Evolutionary conservation across 805 yeast species (phyloP).

Genomic region (Barnettozyma sucrosica): DNA sequence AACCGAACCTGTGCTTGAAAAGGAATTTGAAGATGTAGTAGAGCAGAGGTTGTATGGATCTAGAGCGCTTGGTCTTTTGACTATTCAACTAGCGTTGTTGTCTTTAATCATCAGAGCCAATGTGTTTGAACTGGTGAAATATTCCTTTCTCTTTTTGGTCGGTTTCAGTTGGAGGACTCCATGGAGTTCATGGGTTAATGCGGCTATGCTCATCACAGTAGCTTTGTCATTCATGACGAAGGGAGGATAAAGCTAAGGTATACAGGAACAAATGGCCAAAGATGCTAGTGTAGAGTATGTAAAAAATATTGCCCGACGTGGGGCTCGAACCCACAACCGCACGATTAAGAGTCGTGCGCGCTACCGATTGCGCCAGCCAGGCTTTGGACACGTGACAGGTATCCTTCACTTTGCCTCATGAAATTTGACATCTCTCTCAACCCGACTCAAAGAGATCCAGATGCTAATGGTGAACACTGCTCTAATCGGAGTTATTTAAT

Average conservation of each 20-base stretch:
- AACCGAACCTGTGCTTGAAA: background rate
- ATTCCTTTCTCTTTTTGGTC: background rate
- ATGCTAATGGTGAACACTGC: too few species aligned
- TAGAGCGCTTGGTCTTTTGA: background rate
- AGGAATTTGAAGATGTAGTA: background rate
- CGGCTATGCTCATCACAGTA: background rate
- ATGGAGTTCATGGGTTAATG: background rate
- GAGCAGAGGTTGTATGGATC: background rate
- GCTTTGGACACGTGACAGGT: background rate
- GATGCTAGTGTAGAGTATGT: too few species aligned
- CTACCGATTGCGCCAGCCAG: slow-evolving; percentile 4
- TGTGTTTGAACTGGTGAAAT: background rate
- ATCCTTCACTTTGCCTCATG: too few species aligned
- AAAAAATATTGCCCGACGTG: slow-evolving; percentile 3
- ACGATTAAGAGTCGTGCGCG: slow-evolving; percentile 4
- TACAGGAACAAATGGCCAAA: too few species aligned
- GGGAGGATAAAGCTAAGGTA: too few species aligned
- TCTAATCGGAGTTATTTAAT: too few species aligned
- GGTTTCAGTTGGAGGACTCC: slow-evolving; percentile 3
- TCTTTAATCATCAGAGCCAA: background rate
- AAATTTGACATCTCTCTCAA: too few species aligned
- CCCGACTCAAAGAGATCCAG: too few species aligned
- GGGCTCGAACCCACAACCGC: slow-evolving; percentile 4
- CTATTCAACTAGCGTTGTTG: background rate
- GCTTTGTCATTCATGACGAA: background rate